Evolutionary conservation across 139 green algal species (phyloP), one percentile per base, ranked within the genome.

Genomic region (Picochlorum sp.): DNA sequence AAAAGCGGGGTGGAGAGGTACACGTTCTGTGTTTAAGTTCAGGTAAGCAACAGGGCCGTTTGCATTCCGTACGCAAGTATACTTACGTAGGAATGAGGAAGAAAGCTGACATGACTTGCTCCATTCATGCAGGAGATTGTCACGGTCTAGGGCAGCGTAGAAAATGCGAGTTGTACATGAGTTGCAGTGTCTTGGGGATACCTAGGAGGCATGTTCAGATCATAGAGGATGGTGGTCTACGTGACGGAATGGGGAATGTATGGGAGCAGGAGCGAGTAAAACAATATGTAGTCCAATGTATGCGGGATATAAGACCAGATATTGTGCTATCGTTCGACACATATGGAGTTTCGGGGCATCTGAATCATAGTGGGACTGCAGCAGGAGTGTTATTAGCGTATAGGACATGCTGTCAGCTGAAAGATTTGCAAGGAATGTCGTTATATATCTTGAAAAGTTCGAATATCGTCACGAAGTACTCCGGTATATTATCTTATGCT

Each of bases 241-340:
- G 56, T 31, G 76, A 82, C 41, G 76, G 76, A 44, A 73, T 68
- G 30, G 24, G 58, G 3, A 30, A 38, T 30, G 7, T 2, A 3
- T 82, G 76, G 76, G 15, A 18, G 10, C 18, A 49, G 4, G 14
- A 44, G 9, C 20, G 49, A 18, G 68, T 73, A 10, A 45, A 47
- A 21, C 30, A 75, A 9, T 58, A 78, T 24, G 63, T 82, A 38
- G 49, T 51, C 4, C 24, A 28, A 15, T 54, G 50, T 3, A 63
- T 74, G 7, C 28, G 38, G 10, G 13, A 54, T 8, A 31, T 62
- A 4, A 31, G 31, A 7, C 63, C 70, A 4, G 6, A 52, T 11
- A 55, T 85, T 77, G 44, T 84, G 4, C 45, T 84, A 16, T 83
- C 78, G n/a, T 85, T 85, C 65, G 78, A 85, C 38, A 37, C 14